Base-by-base conservation (phyloP, 225 moss, liverwort and hornwort genomes). In the Polytrichum formosum region DNA sequence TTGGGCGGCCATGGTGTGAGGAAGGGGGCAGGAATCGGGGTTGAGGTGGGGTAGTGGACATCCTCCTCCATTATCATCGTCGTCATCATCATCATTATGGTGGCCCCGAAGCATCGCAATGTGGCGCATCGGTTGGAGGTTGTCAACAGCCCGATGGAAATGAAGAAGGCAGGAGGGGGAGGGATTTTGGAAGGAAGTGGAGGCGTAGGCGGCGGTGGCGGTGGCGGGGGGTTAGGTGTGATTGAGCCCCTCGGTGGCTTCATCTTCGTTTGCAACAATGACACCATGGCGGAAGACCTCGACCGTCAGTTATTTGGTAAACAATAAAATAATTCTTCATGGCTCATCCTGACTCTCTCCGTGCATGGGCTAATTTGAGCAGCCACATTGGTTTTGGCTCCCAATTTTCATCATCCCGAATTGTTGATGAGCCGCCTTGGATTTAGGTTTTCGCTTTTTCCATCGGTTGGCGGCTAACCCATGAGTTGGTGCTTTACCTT, bases 251-350 rank as follows among this genome's bases (percentile, higher is more conserved):
- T 98, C 7, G 98, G 98, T 53, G 98, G 98, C 64, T 94, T 98
- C 79, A 98, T 98, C 69, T 98, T 98, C 76, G 91, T 98, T 20
- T 98, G 98, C 88, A 98, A 92, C 85, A 98, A 94, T 78, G 98
- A 98, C 61, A 98, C 98, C 67, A 98, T 98, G 91, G 78, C 82
- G 67, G 96, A 96, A 74, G 94, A 98, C 87, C 88, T 92, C 78
- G 98, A 93, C 79, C 94, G 98, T 27, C 88, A 87, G 68, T 86
- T 98, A 69, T 98, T 98, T 60, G 98, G 98, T 98, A 87, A 46
- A 3, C 10, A 46, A 46, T 46, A 46, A 7, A 13, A 13, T 13
- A 46, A 46, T 13, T 16, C 9, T 35, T 46, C 46, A 46, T 46
- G 16, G 3, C 46, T 46, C 46, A 46, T 46, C 46, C 46, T 46